Percentiles rank a stretch among this genome's conserved stretches.
phyloP scores from a whole-genome alignment of 805 yeast genomes.

The Grigorovia yakushimaensis region DNA sequence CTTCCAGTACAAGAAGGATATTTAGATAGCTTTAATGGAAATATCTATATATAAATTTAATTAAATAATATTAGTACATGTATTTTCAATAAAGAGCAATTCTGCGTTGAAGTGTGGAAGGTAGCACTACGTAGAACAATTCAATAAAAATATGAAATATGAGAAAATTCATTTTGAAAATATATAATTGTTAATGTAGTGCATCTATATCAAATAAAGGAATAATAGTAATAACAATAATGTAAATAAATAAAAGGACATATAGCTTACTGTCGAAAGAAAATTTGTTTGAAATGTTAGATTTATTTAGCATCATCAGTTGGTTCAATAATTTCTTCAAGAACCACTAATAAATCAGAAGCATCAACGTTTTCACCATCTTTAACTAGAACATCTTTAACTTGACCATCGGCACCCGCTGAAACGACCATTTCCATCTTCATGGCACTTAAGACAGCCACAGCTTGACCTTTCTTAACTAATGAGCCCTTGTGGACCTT shows the following conservation, averaged over 20 bases:
- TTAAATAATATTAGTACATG: too few species aligned
- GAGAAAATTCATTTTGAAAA: neutral
- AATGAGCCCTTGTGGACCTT: constrained; percentile 80
- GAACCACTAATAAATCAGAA: constrained; percentile 68
- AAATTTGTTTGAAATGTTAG: too few species aligned
- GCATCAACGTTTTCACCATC: constrained; percentile 96
- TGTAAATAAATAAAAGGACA: neutral
- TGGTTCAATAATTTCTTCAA: constrained; percentile 24
- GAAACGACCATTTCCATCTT: constrained; percentile 99
- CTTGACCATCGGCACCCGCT: constrained; percentile 81
- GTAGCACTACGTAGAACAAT: too few species aligned
- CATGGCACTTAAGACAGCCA: constrained; percentile 94
- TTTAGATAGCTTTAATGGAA: constrained; percentile 6
- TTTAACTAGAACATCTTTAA: constrained; percentile 65
- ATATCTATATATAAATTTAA: too few species aligned
- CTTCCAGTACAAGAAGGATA: constrained; percentile 20
- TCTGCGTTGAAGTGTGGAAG: too few species aligned
- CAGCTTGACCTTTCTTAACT: constrained; percentile 93
- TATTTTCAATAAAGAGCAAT: too few species aligned
- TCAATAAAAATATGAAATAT: too few species aligned
- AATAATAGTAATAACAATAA: neutral
- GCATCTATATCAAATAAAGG: neutral
- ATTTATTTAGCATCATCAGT: neutral
- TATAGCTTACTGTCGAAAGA: neutral
- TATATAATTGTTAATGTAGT: neutral